Percentiles rank a stretch among this genome's conserved stretches.
Conservation (phyloP, 257 asterid genomes). For the Plantago major region DNA sequence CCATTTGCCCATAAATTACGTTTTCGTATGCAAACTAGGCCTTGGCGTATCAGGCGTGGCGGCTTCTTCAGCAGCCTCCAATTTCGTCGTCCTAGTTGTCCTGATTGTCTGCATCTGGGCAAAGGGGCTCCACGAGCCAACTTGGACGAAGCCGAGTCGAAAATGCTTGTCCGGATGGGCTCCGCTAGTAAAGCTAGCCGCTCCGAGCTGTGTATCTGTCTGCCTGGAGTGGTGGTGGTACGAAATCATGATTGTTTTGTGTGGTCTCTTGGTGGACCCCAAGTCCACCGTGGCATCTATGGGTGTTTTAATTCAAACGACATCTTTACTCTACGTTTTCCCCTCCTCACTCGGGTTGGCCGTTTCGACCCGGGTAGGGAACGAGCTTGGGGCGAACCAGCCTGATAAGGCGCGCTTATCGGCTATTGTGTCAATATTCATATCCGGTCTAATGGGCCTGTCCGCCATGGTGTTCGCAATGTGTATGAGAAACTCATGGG, state of each 20-base stretch:
- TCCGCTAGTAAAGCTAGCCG: constrained; percentile 64
- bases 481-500: constrained; percentile 45
- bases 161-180: constrained; percentile 70
- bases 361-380: constrained; percentile 78
- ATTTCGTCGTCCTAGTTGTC: constrained; percentile 30
- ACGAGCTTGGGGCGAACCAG: constrained; percentile 72
- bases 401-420: constrained; percentile 57
- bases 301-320: constrained; percentile 74
- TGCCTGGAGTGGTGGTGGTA: constrained; percentile 98
- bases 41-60: constrained; percentile 82
- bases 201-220: constrained; percentile 79
- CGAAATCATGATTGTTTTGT: constrained; percentile 71
- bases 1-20: constrained; percentile 50
- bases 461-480: constrained; percentile 52
- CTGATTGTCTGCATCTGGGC: constrained; percentile 40
- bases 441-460: constrained; percentile 58
- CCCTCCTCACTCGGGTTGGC: constrained; percentile 69
- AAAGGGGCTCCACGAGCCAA: constrained; percentile 40
- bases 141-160: constrained; percentile 54
- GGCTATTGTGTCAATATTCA: constrained; percentile 32
- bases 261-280: constrained; percentile 77
- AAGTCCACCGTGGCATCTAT: constrained; percentile 74
- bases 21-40: constrained; percentile 41
- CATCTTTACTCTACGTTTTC: constrained; percentile 63
- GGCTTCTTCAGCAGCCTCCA: constrained; percentile 66